Base-by-base conservation (phyloP, 1,284 basidiomycete genomes). In the Ceratobasidium sp. region DNA sequence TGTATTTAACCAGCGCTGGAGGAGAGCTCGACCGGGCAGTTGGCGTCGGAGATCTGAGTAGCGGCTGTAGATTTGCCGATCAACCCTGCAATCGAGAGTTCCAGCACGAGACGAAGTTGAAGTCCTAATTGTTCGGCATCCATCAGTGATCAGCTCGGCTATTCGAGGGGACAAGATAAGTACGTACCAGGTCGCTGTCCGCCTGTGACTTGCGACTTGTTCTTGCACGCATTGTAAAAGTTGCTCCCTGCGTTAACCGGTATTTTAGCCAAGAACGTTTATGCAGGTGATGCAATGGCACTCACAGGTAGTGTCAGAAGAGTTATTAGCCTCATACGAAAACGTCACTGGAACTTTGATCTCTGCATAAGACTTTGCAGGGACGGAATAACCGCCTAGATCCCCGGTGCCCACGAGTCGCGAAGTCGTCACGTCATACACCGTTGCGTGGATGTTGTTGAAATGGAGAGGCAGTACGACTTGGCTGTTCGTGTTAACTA, bases 141-240 rank as follows among this genome's bases (percentile, higher is more conserved):
- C 44, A 31, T 45, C 14, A 47, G 15, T 77, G 54, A 64, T 31
- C 50, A 29, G 33, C 53, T 36, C 31, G 66, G 59, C 24, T 11
- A 64, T 45, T 19, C 31, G 59, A 19, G 41, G 51, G 8, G 15
- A 5, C 36, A 62, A 56, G 31, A 9, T 44, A 50, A 51, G 50
- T 44, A 86, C 89, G 67, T 77, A 93, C 93, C 85, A 54, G 89
- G 89, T 57, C 94, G 87, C 36, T 82, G 81, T 6, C 89, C 89
- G 62, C 86, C 85, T 0, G 82, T 45, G 77, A 84, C 88, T 56
- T 87, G 82, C 74, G 78, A 86, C 57, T 82, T 83, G 83, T 89
- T 94, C 84, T 86, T 87, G 85, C 95, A 96, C 7, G 89, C 91
- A 76, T 91, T 85, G 82, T 96, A 94, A 89, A 93, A 92, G 77